These are phyloP conservation scores for Lepraria neglecta DNA, from an alignment of 495 filamentous ascomycete species.

Conservation along the genomic window DNA sequence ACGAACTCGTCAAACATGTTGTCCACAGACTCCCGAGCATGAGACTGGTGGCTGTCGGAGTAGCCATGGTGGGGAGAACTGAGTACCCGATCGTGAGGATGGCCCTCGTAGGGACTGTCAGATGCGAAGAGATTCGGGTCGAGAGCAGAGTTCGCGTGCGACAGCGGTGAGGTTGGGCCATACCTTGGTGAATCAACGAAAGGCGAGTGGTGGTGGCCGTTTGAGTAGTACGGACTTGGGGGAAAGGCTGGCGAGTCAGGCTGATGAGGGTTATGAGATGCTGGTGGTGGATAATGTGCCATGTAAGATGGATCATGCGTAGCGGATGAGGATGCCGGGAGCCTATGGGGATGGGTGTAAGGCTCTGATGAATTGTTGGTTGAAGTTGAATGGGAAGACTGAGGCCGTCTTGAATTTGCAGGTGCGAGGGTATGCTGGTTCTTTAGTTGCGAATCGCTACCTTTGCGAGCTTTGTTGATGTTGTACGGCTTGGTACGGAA, in stretches of 20 bases:
- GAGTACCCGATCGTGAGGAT: constrained; percentile 19
- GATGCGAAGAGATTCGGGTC: constrained; percentile 26
- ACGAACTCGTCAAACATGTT: constrained; percentile 30
- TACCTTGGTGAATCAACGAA: constrained; percentile 25
- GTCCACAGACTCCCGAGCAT: constrained; percentile 20
- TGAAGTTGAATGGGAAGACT: constrained; percentile 27
- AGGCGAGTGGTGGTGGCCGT: constrained; percentile 23
- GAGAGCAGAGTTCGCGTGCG: constrained; percentile 17
- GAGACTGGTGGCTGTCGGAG: constrained; percentile 12
- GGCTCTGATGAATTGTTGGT: constrained; percentile 23
- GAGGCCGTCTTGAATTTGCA: constrained; percentile 20
- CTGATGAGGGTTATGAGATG: constrained; percentile 25
- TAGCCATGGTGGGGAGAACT: constrained; percentile 17
- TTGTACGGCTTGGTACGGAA: constrained; percentile 66
- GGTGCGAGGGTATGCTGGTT: constrained; percentile 26
- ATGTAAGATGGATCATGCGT: constrained; percentile 26
- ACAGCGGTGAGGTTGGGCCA: constrained; percentile 25
- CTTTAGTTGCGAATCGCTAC: constrained; percentile 30
- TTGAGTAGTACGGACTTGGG: constrained; percentile 25
- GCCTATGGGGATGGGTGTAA: constrained; percentile 24
- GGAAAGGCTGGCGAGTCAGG: constrained; percentile 26
- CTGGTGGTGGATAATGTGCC: constrained; percentile 24
- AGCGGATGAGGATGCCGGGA: constrained; percentile 22
- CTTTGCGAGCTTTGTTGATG: constrained; percentile 36
- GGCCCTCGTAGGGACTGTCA: constrained; percentile 21